These are phyloP conservation scores for Leucocoprinus birnbaumii DNA, from an alignment of 768 basidiomycete genomes.

Conservation along the genomic window DNA sequence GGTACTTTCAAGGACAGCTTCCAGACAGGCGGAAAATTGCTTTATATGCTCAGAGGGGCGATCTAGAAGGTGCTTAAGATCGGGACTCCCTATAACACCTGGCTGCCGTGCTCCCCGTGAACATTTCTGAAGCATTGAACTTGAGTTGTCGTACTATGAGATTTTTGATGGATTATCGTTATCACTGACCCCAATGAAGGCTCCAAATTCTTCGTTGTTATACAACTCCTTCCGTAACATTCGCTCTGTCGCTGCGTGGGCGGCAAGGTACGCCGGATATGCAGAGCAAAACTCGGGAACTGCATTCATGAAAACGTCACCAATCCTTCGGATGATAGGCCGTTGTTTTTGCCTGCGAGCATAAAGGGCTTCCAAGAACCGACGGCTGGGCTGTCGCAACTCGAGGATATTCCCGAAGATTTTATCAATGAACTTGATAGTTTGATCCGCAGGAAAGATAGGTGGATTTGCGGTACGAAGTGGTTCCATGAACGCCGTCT, in stretches of 20 bases:
- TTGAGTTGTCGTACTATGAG: neutral
- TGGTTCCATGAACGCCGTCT: constrained; percentile 57
- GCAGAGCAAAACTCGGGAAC: constrained; percentile 84
- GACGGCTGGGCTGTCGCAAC: constrained; percentile 75
- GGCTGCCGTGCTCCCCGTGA: constrained; percentile 35
- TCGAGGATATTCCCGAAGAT: constrained; percentile 89
- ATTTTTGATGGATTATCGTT: neutral
- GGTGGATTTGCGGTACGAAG: constrained; percentile 44
- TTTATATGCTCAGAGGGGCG: constrained; percentile 81
- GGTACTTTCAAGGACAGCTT: constrained; percentile 85
- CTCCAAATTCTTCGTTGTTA: constrained; percentile 71
- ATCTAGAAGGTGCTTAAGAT: constrained; percentile 72
- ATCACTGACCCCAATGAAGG: constrained; percentile 77
- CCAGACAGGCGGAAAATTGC: constrained; percentile 81
- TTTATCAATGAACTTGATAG: constrained; percentile 85
- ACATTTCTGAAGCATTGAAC: constrained; percentile 31
- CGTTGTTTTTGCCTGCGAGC: constrained; percentile 85
- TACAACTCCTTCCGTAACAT: constrained; percentile 85
- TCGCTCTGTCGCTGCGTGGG: constrained; percentile 83
- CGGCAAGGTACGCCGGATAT: constrained; percentile 84
- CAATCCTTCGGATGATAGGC: constrained; percentile 80
- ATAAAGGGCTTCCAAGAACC: constrained; percentile 82
- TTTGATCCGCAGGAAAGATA: constrained; percentile 42
- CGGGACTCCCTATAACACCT: constrained; percentile 40
- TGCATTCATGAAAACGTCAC: constrained; percentile 84